Conservation (phyloP, 495 filamentous ascomycete species). For the Penicillium cinerascens region DNA sequence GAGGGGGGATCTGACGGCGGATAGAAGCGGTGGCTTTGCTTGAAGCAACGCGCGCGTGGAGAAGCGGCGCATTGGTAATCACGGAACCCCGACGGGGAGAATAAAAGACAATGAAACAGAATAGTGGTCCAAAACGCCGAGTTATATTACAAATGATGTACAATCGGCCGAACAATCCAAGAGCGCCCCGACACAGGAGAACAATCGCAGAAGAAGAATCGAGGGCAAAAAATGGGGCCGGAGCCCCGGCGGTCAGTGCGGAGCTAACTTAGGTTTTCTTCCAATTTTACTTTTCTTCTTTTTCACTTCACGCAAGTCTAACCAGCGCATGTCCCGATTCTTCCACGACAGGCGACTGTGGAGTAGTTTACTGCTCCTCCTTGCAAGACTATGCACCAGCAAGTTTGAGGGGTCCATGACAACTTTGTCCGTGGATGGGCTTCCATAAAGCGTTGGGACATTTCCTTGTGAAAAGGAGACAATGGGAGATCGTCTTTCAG, state of each 20-base stretch:
- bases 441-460: conserved; percentile 52
- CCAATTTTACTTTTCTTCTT: conserved; percentile 13
- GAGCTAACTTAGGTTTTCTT: background rate
- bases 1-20: conserved; percentile 31
- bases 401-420: conserved; percentile 51
- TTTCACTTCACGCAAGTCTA: conserved; percentile 36
- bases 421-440: conserved; percentile 37
- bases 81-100: conserved; percentile 16
- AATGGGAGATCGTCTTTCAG: background rate
- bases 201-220: conserved; percentile 22
- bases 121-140: conserved; percentile 6
- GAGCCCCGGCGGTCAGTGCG: conserved; percentile 10
- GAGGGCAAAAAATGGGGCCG: conserved; percentile 11
- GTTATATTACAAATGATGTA: conserved; percentile 10
- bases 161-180: background rate
- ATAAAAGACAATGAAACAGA: conserved; percentile 7
- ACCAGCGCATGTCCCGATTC: conserved; percentile 28
- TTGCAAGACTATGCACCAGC: conserved; percentile 45
- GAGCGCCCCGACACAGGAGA: conserved; percentile 5
- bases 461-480: background rate
- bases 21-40: conserved; percentile 44
- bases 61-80: conserved; percentile 37
- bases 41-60: conserved; percentile 39
- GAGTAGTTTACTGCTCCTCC: conserved; percentile 23
- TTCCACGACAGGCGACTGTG: conserved; percentile 29